Base-by-base conservation (phyloP, 441 rosid genomes). In the Flueggea neowawraea region DNA sequence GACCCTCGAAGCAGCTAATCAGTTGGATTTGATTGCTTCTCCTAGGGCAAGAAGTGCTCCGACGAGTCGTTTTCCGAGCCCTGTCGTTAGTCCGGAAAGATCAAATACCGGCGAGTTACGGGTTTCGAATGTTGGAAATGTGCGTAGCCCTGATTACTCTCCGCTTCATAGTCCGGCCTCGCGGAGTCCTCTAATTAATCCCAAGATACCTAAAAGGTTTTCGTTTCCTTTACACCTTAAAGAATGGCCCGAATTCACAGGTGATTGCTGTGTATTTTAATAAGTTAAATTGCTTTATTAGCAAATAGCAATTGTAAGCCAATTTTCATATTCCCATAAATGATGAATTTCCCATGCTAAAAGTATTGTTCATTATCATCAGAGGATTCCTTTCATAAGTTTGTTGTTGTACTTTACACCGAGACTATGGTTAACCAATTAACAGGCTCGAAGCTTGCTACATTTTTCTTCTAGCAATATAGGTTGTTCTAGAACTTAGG, bases 231-330 rank as follows among this genome's bases (percentile, higher is more conserved):
- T 52, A 16, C 71, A 47, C 36, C 75, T 33, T 14, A 76, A 61
- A 59, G 71, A 65, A 44, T 54, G 68, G 79, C 78, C 73, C 54
- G 84, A 80, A 55, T 91, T 54, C 97, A 94, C 76, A 89, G 99
- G 99, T 90, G 57, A 66, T 22, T 64, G 47, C 16, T 32, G 13
- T 57, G 36, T 22, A 55, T 44, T 5, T 7, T 28, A 69, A 10
- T 47, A 9, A 44, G 12, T 7, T 54, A 14, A 12, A 56, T 10
- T 62, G 16, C 16, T 32, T 4, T 10, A 47, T 31, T 33, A 45
- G n/a, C 49, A 15, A 57, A 31, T 28, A 12, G 28, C 58, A 63
- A 52, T 16, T 16, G n/a, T 55, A 12, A 17, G 12, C 51, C 56
- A 47, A 50, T 6, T 54, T 28, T 54, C 13, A 63, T 56, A 28